A percentile compares a stretch with the other conserved stretches of the same genome.
Evolutionary conservation across 495 filamentous ascomycete genomes (phyloP).

Genomic region (Penicillium nucicola): DNA sequence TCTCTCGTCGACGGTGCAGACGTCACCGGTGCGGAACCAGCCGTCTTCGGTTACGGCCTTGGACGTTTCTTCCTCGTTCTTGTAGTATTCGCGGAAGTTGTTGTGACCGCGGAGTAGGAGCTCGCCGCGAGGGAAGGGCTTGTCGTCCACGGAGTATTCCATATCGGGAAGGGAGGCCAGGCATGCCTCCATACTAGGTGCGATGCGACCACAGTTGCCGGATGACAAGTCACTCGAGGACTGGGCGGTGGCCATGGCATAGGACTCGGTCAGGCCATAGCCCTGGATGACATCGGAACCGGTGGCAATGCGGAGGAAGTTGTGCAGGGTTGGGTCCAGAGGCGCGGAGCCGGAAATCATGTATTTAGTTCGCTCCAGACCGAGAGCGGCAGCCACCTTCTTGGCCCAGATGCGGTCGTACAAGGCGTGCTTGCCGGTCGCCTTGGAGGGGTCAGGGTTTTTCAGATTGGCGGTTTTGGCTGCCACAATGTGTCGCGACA

Average conservation of each 20-base stretch:
- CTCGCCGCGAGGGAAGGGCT: slow-evolving; percentile 91
- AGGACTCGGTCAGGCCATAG: slow-evolving; percentile 95
- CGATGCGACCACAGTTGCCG: slow-evolving; percentile 79
- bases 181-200: slow-evolving; percentile 68
- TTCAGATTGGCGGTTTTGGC: slow-evolving; percentile 78
- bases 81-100: slow-evolving; percentile 82
- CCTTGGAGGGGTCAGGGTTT: slow-evolving; percentile 61
- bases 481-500: slow-evolving; percentile 76
- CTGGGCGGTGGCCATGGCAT: slow-evolving; percentile 73
- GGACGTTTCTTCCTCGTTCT: slow-evolving; percentile 79
- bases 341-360: slow-evolving; percentile 92
- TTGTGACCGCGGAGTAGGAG: slow-evolving; percentile 76
- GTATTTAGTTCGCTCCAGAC: slow-evolving; percentile 65
- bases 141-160: slow-evolving; percentile 88
- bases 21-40: slow-evolving; percentile 97
- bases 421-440: slow-evolving; percentile 76
- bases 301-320: slow-evolving; percentile 82
- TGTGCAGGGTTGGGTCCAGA: slow-evolving; percentile 79
- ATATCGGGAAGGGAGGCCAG: slow-evolving; percentile 88
- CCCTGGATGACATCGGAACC: slow-evolving; percentile 81
- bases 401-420: slow-evolving; percentile 94
- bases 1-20: slow-evolving; percentile 74
- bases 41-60: slow-evolving; percentile 83
- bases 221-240: slow-evolving; percentile 61
- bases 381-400: slow-evolving; percentile 78